A percentile compares a stretch with the other conserved stretches of the same genome.
These are phyloP conservation scores for Parietaria judaica DNA, from an alignment of 306 rosid genomes.

Conservation along the genomic window DNA sequence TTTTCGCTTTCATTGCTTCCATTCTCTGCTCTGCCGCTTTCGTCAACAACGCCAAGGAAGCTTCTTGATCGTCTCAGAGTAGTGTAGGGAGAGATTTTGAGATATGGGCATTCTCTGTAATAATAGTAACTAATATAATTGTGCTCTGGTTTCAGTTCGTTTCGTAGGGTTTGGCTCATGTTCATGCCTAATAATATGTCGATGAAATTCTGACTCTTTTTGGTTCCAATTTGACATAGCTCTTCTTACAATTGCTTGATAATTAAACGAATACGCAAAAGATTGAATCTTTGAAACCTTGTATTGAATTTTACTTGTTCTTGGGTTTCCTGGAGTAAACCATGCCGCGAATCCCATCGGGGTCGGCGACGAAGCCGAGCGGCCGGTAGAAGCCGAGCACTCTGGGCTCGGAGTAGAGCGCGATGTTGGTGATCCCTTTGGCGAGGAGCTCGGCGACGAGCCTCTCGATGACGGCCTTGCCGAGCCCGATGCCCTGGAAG, in stretches of 20 bases:
- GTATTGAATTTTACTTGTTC: background rate
- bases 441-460: constrained; percentile 31
- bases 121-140: no score
- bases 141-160: background rate
- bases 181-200: background rate
- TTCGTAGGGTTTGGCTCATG: background rate
- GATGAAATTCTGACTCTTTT: background rate
- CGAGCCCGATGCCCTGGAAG: constrained; percentile 78
- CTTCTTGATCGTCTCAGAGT: constrained; percentile 23
- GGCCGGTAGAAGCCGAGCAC: constrained; percentile 85
- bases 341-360: constrained; percentile 83
- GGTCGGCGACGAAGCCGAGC: constrained; percentile 75
- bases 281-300: no score
- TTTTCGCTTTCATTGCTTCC: constrained; percentile 55
- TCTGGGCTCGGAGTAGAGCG: constrained; percentile 72
- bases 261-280: no score
- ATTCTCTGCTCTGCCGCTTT: constrained; percentile 67
- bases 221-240: background rate
- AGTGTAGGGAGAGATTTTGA: background rate
- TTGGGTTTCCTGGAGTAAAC: constrained; percentile 55
- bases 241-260: no score
- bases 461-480: constrained; percentile 83
- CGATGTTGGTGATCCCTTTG: constrained; percentile 61
- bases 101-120: no score
- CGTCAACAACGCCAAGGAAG: constrained; percentile 42